A percentile compares a stretch with the other conserved stretches of the same genome.
Evolutionary conservation across 2,329 filamentous ascomycete species (phyloP).

Genomic region (Rhynchosporium secalis): DNA sequence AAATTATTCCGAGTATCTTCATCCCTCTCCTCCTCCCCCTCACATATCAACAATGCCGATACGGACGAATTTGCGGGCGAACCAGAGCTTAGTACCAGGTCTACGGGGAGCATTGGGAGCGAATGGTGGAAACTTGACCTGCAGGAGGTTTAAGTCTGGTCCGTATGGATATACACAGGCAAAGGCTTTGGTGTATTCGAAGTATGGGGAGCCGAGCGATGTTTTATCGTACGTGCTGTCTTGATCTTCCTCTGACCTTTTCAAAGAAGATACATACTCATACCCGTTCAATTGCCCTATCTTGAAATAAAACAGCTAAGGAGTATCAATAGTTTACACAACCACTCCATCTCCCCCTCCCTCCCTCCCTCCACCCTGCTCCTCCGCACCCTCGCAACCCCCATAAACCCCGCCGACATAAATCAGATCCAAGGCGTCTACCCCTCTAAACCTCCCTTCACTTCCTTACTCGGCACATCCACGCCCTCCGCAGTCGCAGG

Average conservation of each 20-base stretch:
- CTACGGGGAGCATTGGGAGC: conserved; percentile 23
- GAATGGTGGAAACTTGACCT: conserved; percentile 17
- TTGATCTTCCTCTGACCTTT: neutral
- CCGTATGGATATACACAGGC: conserved; percentile 81
- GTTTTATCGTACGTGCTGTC: conserved; percentile 56
- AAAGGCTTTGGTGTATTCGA: conserved; percentile 75
- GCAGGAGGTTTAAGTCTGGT: conserved; percentile 50
- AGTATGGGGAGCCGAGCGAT: conserved; percentile 73
- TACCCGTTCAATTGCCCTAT: no score
- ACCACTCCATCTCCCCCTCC: conserved; percentile 73
- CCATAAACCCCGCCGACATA: conserved; percentile 96
- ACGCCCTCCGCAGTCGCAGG: conserved; percentile 77
- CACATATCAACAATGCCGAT: conserved; percentile 25
- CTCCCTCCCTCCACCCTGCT: conserved; percentile 69
- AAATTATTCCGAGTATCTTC: neutral
- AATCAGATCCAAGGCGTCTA: conserved; percentile 98
- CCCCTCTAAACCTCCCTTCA: conserved; percentile 79
- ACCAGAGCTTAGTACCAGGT: conserved; percentile 21
- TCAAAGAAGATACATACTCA: no score
- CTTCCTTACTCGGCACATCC: conserved; percentile 71
- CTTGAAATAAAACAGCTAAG: conserved; percentile 17
- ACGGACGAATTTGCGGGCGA: conserved; percentile 22
- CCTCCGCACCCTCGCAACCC: conserved; percentile 82
- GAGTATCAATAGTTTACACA: conserved; percentile 56
- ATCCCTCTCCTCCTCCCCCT: neutral